These are phyloP conservation scores for Centaurea solstitialis DNA, from an alignment of 129 eudicot species.

Conservation along the genomic window DNA sequence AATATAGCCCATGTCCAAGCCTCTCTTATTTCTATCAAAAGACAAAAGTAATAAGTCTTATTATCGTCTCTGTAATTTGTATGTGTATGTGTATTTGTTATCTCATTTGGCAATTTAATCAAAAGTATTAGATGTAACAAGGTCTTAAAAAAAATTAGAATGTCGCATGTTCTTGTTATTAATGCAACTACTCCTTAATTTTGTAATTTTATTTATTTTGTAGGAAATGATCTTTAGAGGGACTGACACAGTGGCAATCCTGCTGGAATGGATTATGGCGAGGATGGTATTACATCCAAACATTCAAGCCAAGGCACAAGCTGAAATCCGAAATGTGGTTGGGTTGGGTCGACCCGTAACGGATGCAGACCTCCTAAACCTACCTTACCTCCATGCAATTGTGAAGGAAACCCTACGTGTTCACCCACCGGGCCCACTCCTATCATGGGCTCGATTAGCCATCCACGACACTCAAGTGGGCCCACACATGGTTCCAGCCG, in stretches of 20 bases:
- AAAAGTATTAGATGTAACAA: too few relatives aligned
- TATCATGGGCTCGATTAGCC: constrained; percentile 66
- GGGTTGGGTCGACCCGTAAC: background rate
- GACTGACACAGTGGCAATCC: constrained; percentile 18
- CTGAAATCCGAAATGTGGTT: background rate
- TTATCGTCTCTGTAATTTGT: too few relatives aligned
- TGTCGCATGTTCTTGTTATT: too few relatives aligned
- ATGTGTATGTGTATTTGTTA: too few relatives aligned
- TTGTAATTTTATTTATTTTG: too few relatives aligned
- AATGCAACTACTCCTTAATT: too few relatives aligned
- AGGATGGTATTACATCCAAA: constrained; percentile 46
- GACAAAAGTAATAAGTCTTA: too few relatives aligned
- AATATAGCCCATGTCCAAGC: too few relatives aligned
- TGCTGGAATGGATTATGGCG: constrained; percentile 74
- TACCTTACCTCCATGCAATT: background rate
- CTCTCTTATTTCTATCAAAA: too few relatives aligned
- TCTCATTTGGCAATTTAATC: too few relatives aligned
- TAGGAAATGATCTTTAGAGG: constrained; percentile 88
- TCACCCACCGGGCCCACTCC: constrained; percentile 17
- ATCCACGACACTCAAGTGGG: constrained; percentile 63
- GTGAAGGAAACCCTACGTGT: constrained; percentile 3
- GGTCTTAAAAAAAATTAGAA: too few relatives aligned
- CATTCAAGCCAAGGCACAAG: constrained; percentile 1
- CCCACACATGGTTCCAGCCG: constrained; percentile 62
- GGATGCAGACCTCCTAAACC: background rate